phyloP scores from a whole-genome alignment of 352 stramenopile genomes.

The Pythium dissotocum region DNA sequence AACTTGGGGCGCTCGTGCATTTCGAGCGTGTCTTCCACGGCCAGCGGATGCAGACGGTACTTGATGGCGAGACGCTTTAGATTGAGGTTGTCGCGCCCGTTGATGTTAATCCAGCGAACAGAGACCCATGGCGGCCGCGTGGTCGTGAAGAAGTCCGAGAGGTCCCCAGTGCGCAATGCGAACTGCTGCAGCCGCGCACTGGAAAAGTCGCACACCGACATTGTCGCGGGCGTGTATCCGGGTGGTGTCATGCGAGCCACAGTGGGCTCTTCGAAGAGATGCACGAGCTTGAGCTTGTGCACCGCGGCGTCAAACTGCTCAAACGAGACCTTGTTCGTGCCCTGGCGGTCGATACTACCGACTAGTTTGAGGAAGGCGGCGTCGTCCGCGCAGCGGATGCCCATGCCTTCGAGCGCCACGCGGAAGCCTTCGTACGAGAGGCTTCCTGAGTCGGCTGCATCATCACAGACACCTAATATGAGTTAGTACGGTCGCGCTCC shows the following conservation, averaged over 20 bases:
- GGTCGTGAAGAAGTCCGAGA: slow-evolving; percentile 76
- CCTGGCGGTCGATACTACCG: slow-evolving; percentile 59
- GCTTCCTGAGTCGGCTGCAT: slow-evolving; percentile 31
- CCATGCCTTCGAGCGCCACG: slow-evolving; percentile 58
- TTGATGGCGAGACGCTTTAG: slow-evolving; percentile 89
- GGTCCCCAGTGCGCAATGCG: slow-evolving; percentile 41
- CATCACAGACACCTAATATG: background rate
- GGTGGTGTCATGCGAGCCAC: slow-evolving; percentile 54
- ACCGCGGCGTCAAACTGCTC: slow-evolving; percentile 79
- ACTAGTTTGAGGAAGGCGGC: slow-evolving; percentile 73
- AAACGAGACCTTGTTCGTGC: slow-evolving; percentile 50
- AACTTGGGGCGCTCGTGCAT: slow-evolving; percentile 88
- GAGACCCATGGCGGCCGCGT: slow-evolving; percentile 78
- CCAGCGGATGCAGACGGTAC: slow-evolving; percentile 82
- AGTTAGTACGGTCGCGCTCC: background rate
- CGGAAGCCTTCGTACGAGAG: slow-evolving; percentile 63
- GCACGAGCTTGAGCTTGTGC: slow-evolving; percentile 86
- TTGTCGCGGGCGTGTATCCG: slow-evolving; percentile 51
- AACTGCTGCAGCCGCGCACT: slow-evolving; percentile 73
- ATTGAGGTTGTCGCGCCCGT: slow-evolving; percentile 75
- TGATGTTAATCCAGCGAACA: slow-evolving; percentile 87
- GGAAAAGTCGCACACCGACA: slow-evolving; percentile 84
- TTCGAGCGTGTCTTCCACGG: slow-evolving; percentile 86
- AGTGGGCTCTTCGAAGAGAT: slow-evolving; percentile 78
- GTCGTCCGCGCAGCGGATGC: slow-evolving; percentile 72